Base-by-base conservation (phyloP, 768 basidiomycete species). In the Zangia roseola region DNA sequence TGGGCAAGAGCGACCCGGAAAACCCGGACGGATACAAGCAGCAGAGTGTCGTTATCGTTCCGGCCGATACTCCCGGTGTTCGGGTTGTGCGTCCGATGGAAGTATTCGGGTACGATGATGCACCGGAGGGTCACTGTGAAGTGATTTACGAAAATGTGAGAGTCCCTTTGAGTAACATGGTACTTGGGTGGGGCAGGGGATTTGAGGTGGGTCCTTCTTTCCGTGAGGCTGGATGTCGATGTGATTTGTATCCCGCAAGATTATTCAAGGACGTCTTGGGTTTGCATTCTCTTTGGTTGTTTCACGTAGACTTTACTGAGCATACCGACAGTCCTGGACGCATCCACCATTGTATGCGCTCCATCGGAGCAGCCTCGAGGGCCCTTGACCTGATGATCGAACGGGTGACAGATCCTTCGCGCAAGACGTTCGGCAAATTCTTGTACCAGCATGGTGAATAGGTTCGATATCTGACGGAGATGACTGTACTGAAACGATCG, bases 281-380 rank as follows among this genome's bases (percentile, higher is more conserved):
- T 88, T 64, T 40, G 78, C 61, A 10, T 47, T 36, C 36, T 31
- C 20, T 41, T 26, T 31, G 26, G 2, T 42, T 14, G 25, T 45
- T 3, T 30, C 35, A 35, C 4, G 20, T 2, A 14, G 23, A 17
- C 21, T 42, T 49, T 20, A 23, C 21, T 43, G 2, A 54, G 30
- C 7, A 31, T 39, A 26, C 34, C 41, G 40, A 57, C 34, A 92
- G 91, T 35, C 94, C 94, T 43, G 94, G 94, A n/a, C 86, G 94
- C 47, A 89, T 95, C 59, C 94, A 95, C 61, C 91, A 94, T 64
- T 97, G 95, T 75, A 99, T 99, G 97, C 84, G 97, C 33, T 89
- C 91, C 8, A 91, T 99, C 49, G 97, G 97, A 19, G 80, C 80
- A 19, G 97, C 97, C 1, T 82, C 86, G 52, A 77, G 80, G 20